Conservation (phyloP, 306 rosid species). For the Lathyrus aphaca region DNA sequence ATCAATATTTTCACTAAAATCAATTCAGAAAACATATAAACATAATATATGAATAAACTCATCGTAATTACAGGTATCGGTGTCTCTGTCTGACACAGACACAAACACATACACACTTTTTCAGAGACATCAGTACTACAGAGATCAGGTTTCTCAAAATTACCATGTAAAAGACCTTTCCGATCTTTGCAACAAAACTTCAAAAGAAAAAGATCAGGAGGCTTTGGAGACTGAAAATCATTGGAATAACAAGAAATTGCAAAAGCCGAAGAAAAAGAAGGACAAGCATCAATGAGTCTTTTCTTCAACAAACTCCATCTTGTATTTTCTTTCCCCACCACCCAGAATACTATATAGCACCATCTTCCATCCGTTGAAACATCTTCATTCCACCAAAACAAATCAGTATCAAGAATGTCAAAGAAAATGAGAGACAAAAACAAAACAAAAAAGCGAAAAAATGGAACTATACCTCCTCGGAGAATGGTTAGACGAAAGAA, state of each 20-base stretch:
- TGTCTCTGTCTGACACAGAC: no score
- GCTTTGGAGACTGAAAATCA: constrained; percentile 62
- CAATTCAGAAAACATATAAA: background rate
- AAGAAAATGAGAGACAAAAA: background rate
- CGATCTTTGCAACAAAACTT: constrained; percentile 79
- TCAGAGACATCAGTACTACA: no score
- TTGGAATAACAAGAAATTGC: constrained; percentile 64
- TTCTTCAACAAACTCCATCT: constrained; percentile 82
- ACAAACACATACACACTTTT: no score
- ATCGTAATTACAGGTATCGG: no score
- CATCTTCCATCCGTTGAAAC: constrained; percentile 94
- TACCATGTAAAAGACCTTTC: constrained; percentile 93
- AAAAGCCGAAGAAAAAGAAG: constrained; percentile 84
- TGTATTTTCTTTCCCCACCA: constrained; percentile 66
- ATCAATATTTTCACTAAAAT: background rate
- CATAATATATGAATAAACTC: no score
- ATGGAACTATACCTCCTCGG: constrained; percentile 67
- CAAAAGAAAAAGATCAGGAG: constrained; percentile 76
- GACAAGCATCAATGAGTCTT: constrained; percentile 80
- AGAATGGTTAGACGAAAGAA: constrained; percentile 88
- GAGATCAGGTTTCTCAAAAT: background rate
- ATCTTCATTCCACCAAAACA: constrained; percentile 56
- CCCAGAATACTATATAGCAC: constrained; percentile 98
- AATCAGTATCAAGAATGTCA: constrained; percentile 28
- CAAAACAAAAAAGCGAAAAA: no score